A percentile compares a stretch with the other conserved stretches of the same genome.
phyloP scores from a whole-genome alignment of 139 green algal genomes.

The Chlamydomonas applanata region DNA sequence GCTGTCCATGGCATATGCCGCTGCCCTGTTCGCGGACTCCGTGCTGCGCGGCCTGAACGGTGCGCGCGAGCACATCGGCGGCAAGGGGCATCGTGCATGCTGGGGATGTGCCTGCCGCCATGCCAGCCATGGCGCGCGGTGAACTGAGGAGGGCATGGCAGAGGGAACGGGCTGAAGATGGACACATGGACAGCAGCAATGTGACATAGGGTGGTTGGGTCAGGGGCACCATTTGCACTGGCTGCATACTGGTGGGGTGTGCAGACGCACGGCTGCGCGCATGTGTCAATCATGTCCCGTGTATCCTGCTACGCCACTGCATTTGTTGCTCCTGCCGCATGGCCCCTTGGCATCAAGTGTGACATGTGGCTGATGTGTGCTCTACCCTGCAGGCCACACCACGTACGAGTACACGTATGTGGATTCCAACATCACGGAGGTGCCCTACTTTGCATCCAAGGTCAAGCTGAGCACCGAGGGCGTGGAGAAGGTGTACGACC shows the following conservation, averaged over 20 bases:
- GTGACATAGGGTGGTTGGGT: no score
- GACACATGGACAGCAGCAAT: no score
- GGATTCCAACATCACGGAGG: conserved; percentile 70
- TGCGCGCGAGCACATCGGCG: no score
- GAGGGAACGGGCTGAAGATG: no score
- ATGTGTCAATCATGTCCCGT: no score
- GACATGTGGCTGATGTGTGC: neutral
- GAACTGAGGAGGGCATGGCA: no score
- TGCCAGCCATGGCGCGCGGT: no score
- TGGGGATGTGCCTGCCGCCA: no score
- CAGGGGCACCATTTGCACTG: no score
- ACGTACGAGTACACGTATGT: conserved; percentile 89
- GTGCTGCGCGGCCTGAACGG: conserved; percentile 92
- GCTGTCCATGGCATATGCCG: conserved; percentile 98
- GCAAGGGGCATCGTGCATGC: no score
- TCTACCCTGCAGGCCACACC: conserved; percentile 30
- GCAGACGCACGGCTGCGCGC: no score
- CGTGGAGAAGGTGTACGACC: conserved; percentile 67
- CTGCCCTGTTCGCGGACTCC: conserved; percentile 91
- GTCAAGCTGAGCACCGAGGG: conserved; percentile 81
- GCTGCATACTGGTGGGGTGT: no score
- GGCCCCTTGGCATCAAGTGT: neutral
- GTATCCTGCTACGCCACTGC: conserved; percentile 17
- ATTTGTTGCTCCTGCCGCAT: neutral
- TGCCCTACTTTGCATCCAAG: conserved; percentile 94